Percentiles rank a stretch among this genome's conserved stretches.
These are phyloP conservation scores for Vanderwaltozyma polyspora DNA, from an alignment of 805 yeast genomes.

Conservation along the genomic window DNA sequence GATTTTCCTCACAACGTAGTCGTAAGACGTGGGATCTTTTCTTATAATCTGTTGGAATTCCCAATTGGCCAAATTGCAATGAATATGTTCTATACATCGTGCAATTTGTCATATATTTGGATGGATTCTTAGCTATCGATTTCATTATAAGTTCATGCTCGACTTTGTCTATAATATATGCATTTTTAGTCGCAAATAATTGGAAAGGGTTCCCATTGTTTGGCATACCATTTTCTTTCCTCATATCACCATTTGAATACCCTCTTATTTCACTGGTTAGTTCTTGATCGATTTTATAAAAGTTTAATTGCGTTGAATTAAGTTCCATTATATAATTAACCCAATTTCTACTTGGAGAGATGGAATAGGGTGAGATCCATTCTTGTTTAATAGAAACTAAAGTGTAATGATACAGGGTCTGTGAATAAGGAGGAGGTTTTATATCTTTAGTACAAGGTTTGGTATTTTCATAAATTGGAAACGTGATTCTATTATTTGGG, in stretches of 20 bases:
- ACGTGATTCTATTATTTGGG: constrained; percentile 17
- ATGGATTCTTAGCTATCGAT: constrained; percentile 9
- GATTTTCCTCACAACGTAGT: constrained; percentile 72
- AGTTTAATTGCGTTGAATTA: constrained; percentile 76
- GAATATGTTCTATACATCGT: constrained; percentile 53
- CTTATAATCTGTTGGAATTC: constrained; percentile 75
- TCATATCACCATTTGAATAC: constrained; percentile 18
- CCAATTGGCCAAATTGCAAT: constrained; percentile 71
- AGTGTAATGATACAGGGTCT: constrained; percentile 54
- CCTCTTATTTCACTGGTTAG: constrained; percentile 22
- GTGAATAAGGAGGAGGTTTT: constrained; percentile 50
- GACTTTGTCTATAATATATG: constrained; percentile 15
- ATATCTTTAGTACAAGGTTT: constrained; percentile 24
- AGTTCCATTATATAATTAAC: constrained; percentile 54
- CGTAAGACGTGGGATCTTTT: constrained; percentile 51
- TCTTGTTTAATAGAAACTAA: constrained; percentile 57
- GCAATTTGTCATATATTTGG: constrained; percentile 21
- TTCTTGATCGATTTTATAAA: constrained; percentile 38
- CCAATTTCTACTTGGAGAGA: constrained; percentile 63
- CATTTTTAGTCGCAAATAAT: constrained; percentile 5
- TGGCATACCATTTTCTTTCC: constrained; percentile 3
- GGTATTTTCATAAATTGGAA: constrained; percentile 28
- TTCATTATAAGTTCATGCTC: constrained; percentile 16
- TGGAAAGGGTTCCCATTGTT: background rate
- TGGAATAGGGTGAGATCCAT: constrained; percentile 65